Percentiles rank a stretch among this genome's conserved stretches.
phyloP scores from a whole-genome alignment of 2,329 filamentous ascomycete genomes.

The Fonsecaea pedrosoi region DNA sequence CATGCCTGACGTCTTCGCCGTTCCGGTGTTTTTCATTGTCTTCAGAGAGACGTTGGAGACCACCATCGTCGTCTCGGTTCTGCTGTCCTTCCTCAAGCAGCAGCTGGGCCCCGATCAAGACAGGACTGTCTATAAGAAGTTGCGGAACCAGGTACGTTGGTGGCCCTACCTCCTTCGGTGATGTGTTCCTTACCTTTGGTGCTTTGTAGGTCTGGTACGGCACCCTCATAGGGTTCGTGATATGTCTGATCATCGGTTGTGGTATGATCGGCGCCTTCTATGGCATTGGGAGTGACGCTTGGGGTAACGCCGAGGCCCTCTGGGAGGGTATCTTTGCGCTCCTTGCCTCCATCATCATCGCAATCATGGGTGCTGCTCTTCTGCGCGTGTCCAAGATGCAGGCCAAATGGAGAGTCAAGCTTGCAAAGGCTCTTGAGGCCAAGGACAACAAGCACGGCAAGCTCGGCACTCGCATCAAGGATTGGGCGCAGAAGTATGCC shows the following conservation, averaged over 20 bases:
- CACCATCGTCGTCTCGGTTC: conserved; percentile 83
- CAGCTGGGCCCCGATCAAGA: conserved; percentile 72
- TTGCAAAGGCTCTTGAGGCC: conserved; percentile 71
- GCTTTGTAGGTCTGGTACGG: conserved; percentile 70
- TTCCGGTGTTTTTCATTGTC: conserved; percentile 88
- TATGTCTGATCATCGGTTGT: conserved; percentile 70
- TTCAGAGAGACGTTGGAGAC: conserved; percentile 86
- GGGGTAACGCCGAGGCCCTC: conserved; percentile 72
- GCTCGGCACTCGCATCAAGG: conserved; percentile 60
- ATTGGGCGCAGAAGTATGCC: conserved; percentile 75
- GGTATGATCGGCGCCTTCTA: conserved; percentile 78
- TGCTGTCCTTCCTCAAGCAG: conserved; percentile 84
- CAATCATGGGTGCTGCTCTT: conserved; percentile 78
- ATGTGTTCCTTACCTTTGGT: conserved; percentile 8
- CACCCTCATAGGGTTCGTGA: conserved; percentile 65
- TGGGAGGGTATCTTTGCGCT: conserved; percentile 83
- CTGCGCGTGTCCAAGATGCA: conserved; percentile 83
- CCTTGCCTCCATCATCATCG: conserved; percentile 79
- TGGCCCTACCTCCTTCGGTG: not conserved
- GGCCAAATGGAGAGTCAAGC: conserved; percentile 85
- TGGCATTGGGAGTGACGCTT: conserved; percentile 69
- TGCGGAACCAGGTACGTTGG: conserved; percentile 62
- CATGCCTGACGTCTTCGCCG: conserved; percentile 74
- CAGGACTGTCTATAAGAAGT: conserved; percentile 67
- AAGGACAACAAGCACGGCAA: conserved; percentile 54